phyloP scores from a whole-genome alignment of 768 basidiomycete genomes.

The Xanthoconium purpureum region DNA sequence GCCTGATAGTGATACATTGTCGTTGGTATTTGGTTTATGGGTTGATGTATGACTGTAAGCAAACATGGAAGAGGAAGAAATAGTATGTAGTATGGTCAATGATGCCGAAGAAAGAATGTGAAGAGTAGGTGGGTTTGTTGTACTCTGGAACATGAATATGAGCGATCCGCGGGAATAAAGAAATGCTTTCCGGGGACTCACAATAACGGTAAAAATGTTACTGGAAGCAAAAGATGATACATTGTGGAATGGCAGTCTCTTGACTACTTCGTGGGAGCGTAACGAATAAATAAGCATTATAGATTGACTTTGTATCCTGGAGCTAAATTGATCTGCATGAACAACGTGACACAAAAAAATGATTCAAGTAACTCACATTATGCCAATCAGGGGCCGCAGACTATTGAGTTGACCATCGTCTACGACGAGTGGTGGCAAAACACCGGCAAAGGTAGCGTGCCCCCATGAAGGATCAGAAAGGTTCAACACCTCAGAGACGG shows the following conservation, averaged over 20 bases:
- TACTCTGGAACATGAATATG: conserved; percentile 42
- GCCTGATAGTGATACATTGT: conserved; percentile 39
- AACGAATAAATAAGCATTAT: conserved; percentile 46
- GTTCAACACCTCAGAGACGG: conserved; percentile 54
- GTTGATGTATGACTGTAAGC: conserved; percentile 40
- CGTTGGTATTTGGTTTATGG: conserved; percentile 34
- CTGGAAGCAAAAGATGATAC: conserved; percentile 46
- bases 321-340: conserved; percentile 18
- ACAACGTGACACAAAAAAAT: not conserved
- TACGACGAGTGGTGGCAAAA: conserved; percentile 35
- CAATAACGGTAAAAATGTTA: conserved; percentile 52
- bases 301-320: conserved; percentile 21
- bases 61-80: conserved; percentile 46
- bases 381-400: conserved; percentile 36
- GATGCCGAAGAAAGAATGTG: conserved; percentile 56
- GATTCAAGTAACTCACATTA: conserved; percentile 29
- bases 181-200: conserved; percentile 33
- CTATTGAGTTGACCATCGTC: conserved; percentile 29
- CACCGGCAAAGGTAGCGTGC: conserved; percentile 36
- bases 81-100: conserved; percentile 48
- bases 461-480: conserved; percentile 39
- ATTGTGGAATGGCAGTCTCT: conserved; percentile 43
- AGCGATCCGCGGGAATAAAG: not conserved
- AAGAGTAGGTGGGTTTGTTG: conserved; percentile 51
- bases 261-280: conserved; percentile 47